A percentile compares a stretch with the other conserved stretches of the same genome.
phyloP scores from a whole-genome alignment of 257 asterid species.

The Haberlea rhodopensis region DNA sequence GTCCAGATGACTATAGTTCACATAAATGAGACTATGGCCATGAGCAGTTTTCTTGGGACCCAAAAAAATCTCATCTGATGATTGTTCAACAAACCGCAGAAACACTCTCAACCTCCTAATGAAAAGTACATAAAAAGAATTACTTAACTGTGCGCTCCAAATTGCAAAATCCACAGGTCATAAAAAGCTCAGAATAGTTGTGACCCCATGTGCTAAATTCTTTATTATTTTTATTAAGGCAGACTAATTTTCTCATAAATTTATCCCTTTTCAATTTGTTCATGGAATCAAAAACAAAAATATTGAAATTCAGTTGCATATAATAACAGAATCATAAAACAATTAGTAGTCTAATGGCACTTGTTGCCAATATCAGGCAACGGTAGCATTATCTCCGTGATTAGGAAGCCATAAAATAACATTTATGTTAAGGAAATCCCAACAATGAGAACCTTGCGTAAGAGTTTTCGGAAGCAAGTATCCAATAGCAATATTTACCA shows the following conservation, averaged over 20 bases:
- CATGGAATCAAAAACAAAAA: neutral
- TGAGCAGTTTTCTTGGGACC: constrained; percentile 7
- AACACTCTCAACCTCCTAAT: neutral
- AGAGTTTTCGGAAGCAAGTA: neutral
- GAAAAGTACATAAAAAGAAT: constrained; percentile 5
- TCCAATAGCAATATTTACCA: too few species aligned
- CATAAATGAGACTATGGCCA: neutral
- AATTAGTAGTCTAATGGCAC: neutral
- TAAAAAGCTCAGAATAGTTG: neutral
- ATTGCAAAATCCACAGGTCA: constrained; percentile 1
- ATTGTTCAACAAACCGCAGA: neutral
- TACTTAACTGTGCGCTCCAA: neutral
- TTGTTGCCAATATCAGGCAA: neutral
- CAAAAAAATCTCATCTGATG: constrained; percentile 7
- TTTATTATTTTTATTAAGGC: neutral
- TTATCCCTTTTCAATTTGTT: neutral
- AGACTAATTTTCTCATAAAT: constrained; percentile 12
- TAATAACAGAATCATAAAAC: neutral
- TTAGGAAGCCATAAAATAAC: neutral
- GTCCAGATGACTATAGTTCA: neutral
- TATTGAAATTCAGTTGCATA: neutral
- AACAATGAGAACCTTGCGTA: neutral
- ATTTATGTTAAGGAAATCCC: neutral
- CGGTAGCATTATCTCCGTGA: neutral
- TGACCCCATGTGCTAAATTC: constrained; percentile 3